phyloP scores from a whole-genome alignment of 176 grass and related monocot genomes.

The Poa annua region DNA sequence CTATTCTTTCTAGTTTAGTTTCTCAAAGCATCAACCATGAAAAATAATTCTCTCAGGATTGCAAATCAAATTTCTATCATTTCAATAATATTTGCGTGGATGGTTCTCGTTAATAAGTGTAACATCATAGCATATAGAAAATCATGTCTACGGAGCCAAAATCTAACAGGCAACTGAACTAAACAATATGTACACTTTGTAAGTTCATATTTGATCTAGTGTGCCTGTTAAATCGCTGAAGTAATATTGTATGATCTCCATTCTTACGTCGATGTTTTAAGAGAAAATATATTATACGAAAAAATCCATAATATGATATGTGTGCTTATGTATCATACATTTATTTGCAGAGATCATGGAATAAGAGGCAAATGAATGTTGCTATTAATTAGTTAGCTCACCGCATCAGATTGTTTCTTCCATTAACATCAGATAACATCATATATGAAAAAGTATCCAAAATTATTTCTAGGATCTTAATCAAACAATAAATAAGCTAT shows the following conservation, averaged over 20 bases:
- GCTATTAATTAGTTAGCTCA: not conserved
- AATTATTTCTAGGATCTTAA: not conserved
- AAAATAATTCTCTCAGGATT: not conserved
- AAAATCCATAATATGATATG: not conserved
- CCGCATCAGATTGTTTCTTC: not conserved
- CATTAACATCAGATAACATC: not conserved
- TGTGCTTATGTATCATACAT: not conserved
- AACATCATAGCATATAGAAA: slow-evolving; percentile 12
- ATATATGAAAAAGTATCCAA: slow-evolving; percentile 3
- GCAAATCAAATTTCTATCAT: not conserved
- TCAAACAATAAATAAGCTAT: not conserved
- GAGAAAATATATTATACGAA: not conserved
- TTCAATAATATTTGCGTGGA: not conserved
- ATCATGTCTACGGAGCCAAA: not conserved
- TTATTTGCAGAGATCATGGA: not conserved
- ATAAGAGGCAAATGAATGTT: slow-evolving; percentile 8
- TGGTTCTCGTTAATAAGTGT: not conserved
- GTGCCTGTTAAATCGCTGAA: slow-evolving; percentile 11
- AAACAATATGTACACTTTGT: not conserved
- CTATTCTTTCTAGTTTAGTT: not conserved
- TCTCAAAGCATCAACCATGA: not conserved
- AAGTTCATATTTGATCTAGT: slow-evolving; percentile 17
- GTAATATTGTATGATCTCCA: slow-evolving; percentile 1
- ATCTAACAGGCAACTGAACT: not conserved
- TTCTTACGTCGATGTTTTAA: not conserved